Evolutionary conservation across 495 filamentous ascomycete genomes (phyloP), one percentile per base, ranked within the genome.

Genomic region (Penicillium verhagenii): DNA sequence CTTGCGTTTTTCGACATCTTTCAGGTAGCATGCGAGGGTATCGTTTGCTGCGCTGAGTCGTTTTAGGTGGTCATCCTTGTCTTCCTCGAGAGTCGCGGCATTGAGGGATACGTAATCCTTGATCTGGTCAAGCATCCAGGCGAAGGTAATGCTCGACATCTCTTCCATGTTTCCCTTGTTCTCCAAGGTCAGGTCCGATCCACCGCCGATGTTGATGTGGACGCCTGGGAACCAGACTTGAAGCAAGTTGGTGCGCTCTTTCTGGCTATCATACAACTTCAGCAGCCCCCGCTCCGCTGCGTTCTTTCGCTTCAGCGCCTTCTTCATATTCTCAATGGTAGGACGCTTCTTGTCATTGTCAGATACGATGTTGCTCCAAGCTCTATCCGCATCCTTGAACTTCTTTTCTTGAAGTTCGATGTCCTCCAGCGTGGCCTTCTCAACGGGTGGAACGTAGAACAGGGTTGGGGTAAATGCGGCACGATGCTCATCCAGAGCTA

Each of bases 401-500:
- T 35, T 35, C 33, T 35, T 35, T n/a, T 35, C 33, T 35, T 35
- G 33, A 4, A 4, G 13, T 5, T 13, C 16, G 14, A 35, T 35
- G 14, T 35, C 10, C 16, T 42, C 23, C 3, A 18, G 9, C 9
- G 49, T 28, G 14, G 26, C 35, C 33, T 42, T 31, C 11, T 23
- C 43, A 25, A 52, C 35, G 11, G 21, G 13, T 11, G 49, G 37
- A 14, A 52, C n/a, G 2, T 50, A 50, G n/a, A 50, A 50, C 0
- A 50, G 26, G 10, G 48, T 50, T 9, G 48, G 48, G 14, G 33
- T 50, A 8, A 50, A 50, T 9, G 48, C 48, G 10, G 48, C 48
- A 28, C 48, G 48, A 8, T 38, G 42, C 21, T 47, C 52, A 47
- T 37, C 52, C 13, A 47, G 52, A 14, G 81, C 74, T 13, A 86